Base-by-base conservation (phyloP, 192 early-diverging fungal genomes). In the Coemansia sp. region DNA sequence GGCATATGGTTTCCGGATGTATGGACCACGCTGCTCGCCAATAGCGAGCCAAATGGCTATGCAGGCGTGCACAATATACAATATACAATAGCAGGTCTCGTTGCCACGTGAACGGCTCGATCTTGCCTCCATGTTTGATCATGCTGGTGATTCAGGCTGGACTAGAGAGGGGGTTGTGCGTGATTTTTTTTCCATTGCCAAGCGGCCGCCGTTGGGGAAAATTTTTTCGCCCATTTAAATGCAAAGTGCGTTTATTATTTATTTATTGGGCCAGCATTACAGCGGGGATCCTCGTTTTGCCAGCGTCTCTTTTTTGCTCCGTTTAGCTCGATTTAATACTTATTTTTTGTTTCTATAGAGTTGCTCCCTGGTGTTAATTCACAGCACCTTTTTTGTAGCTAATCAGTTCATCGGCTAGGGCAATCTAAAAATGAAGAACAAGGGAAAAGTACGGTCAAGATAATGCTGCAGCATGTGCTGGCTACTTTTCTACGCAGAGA, bases 381-480 rank as follows among this genome's bases (percentile, higher is more conserved):
- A 20, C 25, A 7, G 23, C 8, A 24, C 38, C 17, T 3, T 22
- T 37, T 50, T 35, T 40, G 38, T 5, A 40, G 10, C 23, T 19
- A 19, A 14, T 13, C 0, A 40, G 4, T 5, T 17, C 38, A 15
- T n/a, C n/a, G 38, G 23, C 23, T 40, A 10, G 5, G 18, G 5
- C 9, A 35, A 50, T 38, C 25, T 30, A 30, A 54, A 14, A 53
- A 92, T 90, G 94, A 94, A 94, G 80, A 93, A 94, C 79, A 95
- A 98, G 79, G 93, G 93, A 85, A 98, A 98, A 77, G 95, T 86
- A 83, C 47, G 66, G 27, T 32, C 26, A 32, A 17, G 20, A 61
- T n/a, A n/a, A n/a, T n/a, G n/a, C n/a, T n/a, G n/a, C n/a, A n/a
- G n/a, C n/a, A n/a, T n/a, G n/a, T n/a, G n/a, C n/a, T n/a, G n/a